Evolutionary conservation across 805 yeast genomes (phyloP).

Genomic region (Clavispora fructus): DNA sequence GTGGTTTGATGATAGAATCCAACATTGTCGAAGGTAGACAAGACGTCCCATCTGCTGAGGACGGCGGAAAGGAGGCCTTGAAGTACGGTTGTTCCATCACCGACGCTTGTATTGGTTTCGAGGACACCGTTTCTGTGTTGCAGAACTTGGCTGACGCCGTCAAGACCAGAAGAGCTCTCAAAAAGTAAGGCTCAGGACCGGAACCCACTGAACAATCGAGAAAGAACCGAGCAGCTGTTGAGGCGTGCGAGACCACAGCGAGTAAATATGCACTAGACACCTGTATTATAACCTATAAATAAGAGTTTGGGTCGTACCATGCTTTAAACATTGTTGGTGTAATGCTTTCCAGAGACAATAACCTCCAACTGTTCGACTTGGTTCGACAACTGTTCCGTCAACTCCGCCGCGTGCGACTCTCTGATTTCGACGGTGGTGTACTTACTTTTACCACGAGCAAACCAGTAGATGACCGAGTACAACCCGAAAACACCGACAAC

Average conservation of each 20-base stretch:
- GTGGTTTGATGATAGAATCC: slow-evolving; percentile 95
- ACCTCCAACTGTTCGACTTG: slow-evolving; percentile 19
- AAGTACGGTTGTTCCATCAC: slow-evolving; percentile 95
- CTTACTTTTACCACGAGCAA: slow-evolving; percentile 26
- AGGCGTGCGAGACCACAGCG: background rate
- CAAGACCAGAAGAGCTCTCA: slow-evolving; percentile 58
- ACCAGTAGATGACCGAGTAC: slow-evolving; percentile 51
- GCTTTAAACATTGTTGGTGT: background rate
- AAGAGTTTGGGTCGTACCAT: background rate
- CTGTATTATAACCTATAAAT: background rate
- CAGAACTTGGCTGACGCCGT: slow-evolving; percentile 78
- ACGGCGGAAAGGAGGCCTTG: slow-evolving; percentile 49
- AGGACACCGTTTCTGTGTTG: slow-evolving; percentile 78
- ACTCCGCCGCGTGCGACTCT: slow-evolving; percentile 14
- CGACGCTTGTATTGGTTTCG: slow-evolving; percentile 95
- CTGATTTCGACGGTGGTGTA: slow-evolving; percentile 20
- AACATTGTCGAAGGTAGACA: slow-evolving; percentile 91
- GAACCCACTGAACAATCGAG: background rate
- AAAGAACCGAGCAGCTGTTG: background rate
- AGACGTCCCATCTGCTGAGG: slow-evolving; percentile 54
- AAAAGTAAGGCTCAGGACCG: background rate
- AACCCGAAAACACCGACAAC: slow-evolving; percentile 45
- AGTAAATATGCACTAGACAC: background rate
- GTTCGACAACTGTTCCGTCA: slow-evolving; percentile 20
- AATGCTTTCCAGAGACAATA: slow-evolving; percentile 1